Percentiles rank a stretch among this genome's conserved stretches.
Evolutionary conservation across 108 stramenopile species (phyloP).

Genomic region (Fistulifera solaris): DNA sequence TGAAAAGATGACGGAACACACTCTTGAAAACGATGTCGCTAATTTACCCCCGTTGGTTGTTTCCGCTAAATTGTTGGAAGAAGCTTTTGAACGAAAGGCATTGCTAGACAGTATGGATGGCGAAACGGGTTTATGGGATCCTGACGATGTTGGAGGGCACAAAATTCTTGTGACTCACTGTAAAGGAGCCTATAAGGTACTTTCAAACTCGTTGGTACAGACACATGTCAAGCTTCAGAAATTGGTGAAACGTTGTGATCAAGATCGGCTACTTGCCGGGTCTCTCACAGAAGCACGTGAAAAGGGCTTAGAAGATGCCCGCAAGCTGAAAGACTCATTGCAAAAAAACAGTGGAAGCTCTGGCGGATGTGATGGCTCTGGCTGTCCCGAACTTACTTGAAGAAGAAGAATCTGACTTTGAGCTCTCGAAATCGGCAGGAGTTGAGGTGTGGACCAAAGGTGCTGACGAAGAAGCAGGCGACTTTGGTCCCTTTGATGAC

Average conservation of each 20-base stretch:
- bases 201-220: conserved; percentile 55
- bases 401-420: conserved; percentile 43
- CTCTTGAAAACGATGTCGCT: neutral
- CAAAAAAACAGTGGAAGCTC: conserved; percentile 58
- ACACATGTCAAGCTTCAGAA: conserved; percentile 72
- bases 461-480: conserved; percentile 35
- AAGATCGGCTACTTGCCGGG: conserved; percentile 83
- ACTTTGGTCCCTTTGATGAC: conserved; percentile 89
- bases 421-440: conserved; percentile 42
- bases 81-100: conserved; percentile 6
- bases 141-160: conserved; percentile 20
- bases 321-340: conserved; percentile 70
- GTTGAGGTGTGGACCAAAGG: conserved; percentile 72
- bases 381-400: conserved; percentile 57
- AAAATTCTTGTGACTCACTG: conserved; percentile 38
- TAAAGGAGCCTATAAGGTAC: conserved; percentile 55
- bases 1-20: neutral
- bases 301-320: conserved; percentile 78
- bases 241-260: conserved; percentile 79
- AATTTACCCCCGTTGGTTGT: neutral
- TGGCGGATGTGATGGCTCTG: conserved; percentile 69
- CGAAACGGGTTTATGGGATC: neutral
- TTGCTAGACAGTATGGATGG: neutral
- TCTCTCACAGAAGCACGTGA: conserved; percentile 81
- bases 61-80: neutral